Evolutionary conservation across 2,329 filamentous ascomycete species (phyloP).

Genomic region (Rhynchosporium secalis): DNA sequence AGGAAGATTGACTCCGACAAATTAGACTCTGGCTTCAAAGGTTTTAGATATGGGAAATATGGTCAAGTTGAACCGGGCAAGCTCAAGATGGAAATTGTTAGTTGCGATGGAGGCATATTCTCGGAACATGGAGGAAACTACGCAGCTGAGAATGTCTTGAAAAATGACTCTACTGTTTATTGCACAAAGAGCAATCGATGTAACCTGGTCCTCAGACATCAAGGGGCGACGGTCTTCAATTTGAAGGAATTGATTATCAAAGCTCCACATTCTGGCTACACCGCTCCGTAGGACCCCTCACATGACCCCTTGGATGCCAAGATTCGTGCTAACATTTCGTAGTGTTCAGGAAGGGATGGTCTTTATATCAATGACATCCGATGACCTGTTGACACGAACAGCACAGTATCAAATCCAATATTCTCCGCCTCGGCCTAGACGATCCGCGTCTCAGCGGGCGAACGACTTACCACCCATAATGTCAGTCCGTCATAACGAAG

Average conservation of each 20-base stretch:
- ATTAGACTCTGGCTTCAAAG: conserved; percentile 47
- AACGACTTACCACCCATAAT: conserved; percentile 45
- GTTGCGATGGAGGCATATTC: conserved; percentile 80
- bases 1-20: conserved; percentile 69
- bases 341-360: conserved; percentile 90
- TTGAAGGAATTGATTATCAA: conserved; percentile 86
- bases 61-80: conserved; percentile 83
- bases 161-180: conserved; percentile 81
- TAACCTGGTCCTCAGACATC: conserved; percentile 82
- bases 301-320: conserved; percentile 32
- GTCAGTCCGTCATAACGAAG: conserved; percentile 55
- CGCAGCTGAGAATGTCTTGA: conserved; percentile 77
- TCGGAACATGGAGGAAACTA: conserved; percentile 60
- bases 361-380: conserved; percentile 82
- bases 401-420: conserved; percentile 75
- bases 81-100: conserved; percentile 83
- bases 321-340: conserved; percentile 25
- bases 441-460: conserved; percentile 33
- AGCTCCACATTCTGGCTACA: conserved; percentile 77
- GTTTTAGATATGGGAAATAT: conserved; percentile 79
- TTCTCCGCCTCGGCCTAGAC: conserved; percentile 32
- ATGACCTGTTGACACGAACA: conserved; percentile 72
- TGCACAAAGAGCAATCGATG: conserved; percentile 86
- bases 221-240: conserved; percentile 76
- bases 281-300: conserved; percentile 68